Evolutionary conservation across 2,329 filamentous ascomycete genomes (phyloP), one percentile per base, ranked within the genome.

Genomic region (Botrytis deweyae): DNA sequence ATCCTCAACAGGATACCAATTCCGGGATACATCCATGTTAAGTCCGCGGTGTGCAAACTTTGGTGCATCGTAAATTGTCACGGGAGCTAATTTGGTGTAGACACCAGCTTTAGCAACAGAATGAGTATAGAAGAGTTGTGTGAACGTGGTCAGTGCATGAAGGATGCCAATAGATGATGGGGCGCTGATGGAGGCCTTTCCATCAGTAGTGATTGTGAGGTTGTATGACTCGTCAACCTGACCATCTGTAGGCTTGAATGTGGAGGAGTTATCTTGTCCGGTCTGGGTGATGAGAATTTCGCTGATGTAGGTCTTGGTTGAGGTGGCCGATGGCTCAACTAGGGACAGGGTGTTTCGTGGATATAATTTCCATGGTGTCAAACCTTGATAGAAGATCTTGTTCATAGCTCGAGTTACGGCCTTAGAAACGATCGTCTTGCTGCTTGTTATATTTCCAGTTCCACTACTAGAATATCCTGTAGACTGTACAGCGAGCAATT

Each of bases 341-440:
- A 88, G 79, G 72, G 87, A 86, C 46, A 86, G 81, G 69, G 81
- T 74, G 77, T 90, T 86, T 49, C 91, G 88, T 38, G 88, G 86
- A 76, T 92, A 87, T 72, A 96, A 88, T 83, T 91, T 94, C 93
- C 93, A 96, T 0, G 93, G 93, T 25, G 93, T 87, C 75, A 95
- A 90, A 77, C 88, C 89, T 74, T 91, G 84, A 40, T 87, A 83
- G 82, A 94, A 92, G 73, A 95, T 89, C 73, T 87, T 88, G 38
- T 86, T 82, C 76, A 90, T 84, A 16, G 91, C 86, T 65, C 91
- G 87, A n/a, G 86, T 85, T 33, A 91, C 83, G 44, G 84, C 89
- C 40, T 84, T 86, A 77, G 86, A 83, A 68, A 91, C 87, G 40
- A 91, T 85, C 29, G 87, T 83, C 77, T 84, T 83, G 82, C 86